Evolutionary conservation across 1,284 basidiomycete genomes (phyloP).

Genomic region (Puccinia triticina): DNA sequence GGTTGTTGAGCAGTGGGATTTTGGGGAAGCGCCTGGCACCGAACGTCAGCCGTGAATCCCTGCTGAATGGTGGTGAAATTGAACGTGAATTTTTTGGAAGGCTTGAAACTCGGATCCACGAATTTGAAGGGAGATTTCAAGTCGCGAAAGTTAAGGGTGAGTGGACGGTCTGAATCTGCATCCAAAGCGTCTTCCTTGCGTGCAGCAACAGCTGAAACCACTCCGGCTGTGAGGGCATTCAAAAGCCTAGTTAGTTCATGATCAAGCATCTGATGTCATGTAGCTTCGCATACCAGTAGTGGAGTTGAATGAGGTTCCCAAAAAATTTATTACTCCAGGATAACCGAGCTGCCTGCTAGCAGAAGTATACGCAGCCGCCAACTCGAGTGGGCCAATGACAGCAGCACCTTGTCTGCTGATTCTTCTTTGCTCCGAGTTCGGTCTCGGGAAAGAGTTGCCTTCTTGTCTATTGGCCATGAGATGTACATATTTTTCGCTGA

Average conservation of each 20-base stretch:
- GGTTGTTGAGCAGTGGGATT: background rate
- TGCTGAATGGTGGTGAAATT: conserved; percentile 46
- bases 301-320: conserved; percentile 35
- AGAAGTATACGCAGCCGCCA: conserved; percentile 19
- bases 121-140: conserved; percentile 20
- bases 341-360: conserved; percentile 30
- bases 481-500: background rate
- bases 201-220: background rate
- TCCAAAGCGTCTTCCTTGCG: background rate
- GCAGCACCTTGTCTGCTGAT: conserved; percentile 17
- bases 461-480: background rate
- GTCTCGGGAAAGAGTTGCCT: background rate
- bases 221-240: background rate
- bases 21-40: background rate
- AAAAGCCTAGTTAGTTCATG: background rate
- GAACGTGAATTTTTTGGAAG: conserved; percentile 26
- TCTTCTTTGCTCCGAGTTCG: background rate
- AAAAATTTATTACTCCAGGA: conserved; percentile 3
- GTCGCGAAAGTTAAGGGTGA: background rate
- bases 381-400: background rate
- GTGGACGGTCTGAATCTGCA: background rate
- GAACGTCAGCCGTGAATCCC: conserved; percentile 31
- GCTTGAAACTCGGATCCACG: conserved; percentile 4
- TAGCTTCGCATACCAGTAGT: conserved; percentile 12
- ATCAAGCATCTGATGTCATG: background rate